These are phyloP conservation scores for Umbelopsis sp. DNA, from an alignment of 192 early-diverging fungal species.

Conservation along the genomic window DNA sequence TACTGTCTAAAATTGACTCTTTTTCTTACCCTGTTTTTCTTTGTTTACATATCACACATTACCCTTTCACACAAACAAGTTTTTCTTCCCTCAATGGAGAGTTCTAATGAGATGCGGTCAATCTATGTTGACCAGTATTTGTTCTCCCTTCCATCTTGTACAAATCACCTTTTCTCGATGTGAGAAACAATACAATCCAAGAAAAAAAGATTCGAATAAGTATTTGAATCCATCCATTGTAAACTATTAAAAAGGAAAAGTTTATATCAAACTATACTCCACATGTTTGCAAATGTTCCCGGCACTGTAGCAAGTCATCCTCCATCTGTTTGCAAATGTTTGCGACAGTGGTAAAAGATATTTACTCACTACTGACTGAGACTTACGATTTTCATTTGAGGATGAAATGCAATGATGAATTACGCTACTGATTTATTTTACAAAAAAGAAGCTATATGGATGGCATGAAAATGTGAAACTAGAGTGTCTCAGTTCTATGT, in stretches of 20 bases:
- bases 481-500: too few relatives aligned
- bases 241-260: not conserved
- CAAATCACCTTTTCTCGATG: conserved; percentile 20
- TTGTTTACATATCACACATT: not conserved
- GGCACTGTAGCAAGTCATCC: too few relatives aligned
- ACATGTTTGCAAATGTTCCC: not conserved
- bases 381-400: too few relatives aligned
- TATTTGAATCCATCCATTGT: not conserved
- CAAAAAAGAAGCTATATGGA: too few relatives aligned
- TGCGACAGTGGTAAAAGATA: too few relatives aligned
- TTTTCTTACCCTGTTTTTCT: not conserved
- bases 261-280: not conserved
- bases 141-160: conserved; percentile 22
- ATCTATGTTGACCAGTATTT: conserved; percentile 4
- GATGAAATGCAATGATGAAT: too few relatives aligned
- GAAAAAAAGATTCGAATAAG: not conserved
- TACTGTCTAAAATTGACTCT: conserved; percentile 19
- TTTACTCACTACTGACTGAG: too few relatives aligned
- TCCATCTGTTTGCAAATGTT: too few relatives aligned
- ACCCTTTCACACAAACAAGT: not conserved
- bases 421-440: too few relatives aligned
- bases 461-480: too few relatives aligned
- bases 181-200: conserved; percentile 10
- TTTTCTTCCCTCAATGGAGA: not conserved
- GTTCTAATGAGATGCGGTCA: conserved; percentile 2